These are phyloP conservation scores for Backusella mclennaniae DNA, from an alignment of 192 early-diverging fungal genomes.

Conservation along the genomic window DNA sequence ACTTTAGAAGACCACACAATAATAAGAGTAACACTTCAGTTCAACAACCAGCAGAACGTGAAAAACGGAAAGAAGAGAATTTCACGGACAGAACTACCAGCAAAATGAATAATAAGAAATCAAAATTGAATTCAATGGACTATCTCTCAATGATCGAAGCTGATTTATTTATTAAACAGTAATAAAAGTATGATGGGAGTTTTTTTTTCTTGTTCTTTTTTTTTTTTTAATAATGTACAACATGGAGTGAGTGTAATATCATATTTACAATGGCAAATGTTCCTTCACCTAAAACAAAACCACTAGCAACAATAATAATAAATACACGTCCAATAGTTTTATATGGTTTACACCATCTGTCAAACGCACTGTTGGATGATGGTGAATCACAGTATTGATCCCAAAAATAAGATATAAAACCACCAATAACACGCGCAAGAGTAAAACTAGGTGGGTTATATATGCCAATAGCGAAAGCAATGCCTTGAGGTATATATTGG, in stretches of 20 bases:
- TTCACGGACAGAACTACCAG: background rate
- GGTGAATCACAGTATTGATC: slow-evolving; percentile 42
- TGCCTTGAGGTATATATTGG: slow-evolving; percentile 62
- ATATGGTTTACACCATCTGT: slow-evolving; percentile 12
- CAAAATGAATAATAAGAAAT: background rate
- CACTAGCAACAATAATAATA: slow-evolving; percentile 69
- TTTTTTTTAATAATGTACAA: slow-evolving; percentile 32
- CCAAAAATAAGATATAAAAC: slow-evolving; percentile 48
- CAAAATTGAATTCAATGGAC: background rate
- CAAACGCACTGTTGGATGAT: background rate
- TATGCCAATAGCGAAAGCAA: slow-evolving; percentile 79
- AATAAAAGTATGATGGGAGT: background rate
- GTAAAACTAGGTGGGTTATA: slow-evolving; percentile 79
- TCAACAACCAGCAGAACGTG: background rate
- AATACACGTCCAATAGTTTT: slow-evolving; percentile 49
- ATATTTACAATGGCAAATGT: slow-evolving; percentile 66
- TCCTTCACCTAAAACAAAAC: slow-evolving; percentile 78
- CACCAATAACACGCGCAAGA: slow-evolving; percentile 65
- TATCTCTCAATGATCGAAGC: background rate
- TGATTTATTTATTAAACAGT: background rate
- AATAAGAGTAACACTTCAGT: background rate
- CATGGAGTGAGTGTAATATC: slow-evolving; percentile 36
- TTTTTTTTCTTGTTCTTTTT: background rate
- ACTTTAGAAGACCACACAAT: background rate
- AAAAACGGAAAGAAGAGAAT: background rate